These are phyloP conservation scores for Starmerella potacharoeniae DNA, from an alignment of 805 yeast genomes.

Conservation along the genomic window DNA sequence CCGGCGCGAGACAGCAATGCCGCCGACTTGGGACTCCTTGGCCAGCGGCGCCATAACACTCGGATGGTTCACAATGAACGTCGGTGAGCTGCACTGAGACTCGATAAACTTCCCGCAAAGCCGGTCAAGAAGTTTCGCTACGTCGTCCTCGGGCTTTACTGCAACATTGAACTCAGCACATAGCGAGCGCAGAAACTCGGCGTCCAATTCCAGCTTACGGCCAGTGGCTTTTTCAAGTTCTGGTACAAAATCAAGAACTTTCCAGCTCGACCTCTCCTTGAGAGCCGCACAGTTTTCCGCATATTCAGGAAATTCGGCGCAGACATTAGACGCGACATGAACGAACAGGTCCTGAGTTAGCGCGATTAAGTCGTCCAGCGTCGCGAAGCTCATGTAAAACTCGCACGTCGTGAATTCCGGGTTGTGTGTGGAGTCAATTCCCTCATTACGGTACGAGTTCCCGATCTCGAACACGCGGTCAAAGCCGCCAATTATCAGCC, in stretches of 20 bases:
- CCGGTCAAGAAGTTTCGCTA: conserved; percentile 52
- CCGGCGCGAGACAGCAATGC: conserved; percentile 43
- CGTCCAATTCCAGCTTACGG: conserved; percentile 35
- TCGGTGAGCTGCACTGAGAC: conserved; percentile 50
- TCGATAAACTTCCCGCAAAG: conserved; percentile 56
- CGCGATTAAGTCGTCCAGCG: conserved; percentile 52
- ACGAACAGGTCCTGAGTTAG: conserved; percentile 50
- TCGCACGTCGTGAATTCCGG: conserved; percentile 91
- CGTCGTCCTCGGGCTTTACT: conserved; percentile 24
- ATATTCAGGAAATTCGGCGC: conserved; percentile 16
- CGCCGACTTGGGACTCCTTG: conserved; percentile 39
- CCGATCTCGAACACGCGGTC: conserved; percentile 85
- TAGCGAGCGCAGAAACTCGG: conserved; percentile 24
- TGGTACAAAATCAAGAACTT: conserved; percentile 52
- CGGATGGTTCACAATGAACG: conserved; percentile 75
- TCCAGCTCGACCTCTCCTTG: conserved; percentile 24
- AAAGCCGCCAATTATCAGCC: conserved; percentile 70
- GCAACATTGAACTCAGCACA: conserved; percentile 6
- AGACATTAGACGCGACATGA: conserved; percentile 28
- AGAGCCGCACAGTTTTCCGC: conserved; percentile 2
- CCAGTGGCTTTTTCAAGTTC: conserved; percentile 46
- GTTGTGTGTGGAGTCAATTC: conserved; percentile 83
- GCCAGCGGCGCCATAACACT: conserved; percentile 78
- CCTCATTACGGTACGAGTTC: conserved; percentile 76
- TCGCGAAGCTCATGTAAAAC: conserved; percentile 64